phyloP scores from a whole-genome alignment of 306 rosid genomes.

The Urtica urens region DNA sequence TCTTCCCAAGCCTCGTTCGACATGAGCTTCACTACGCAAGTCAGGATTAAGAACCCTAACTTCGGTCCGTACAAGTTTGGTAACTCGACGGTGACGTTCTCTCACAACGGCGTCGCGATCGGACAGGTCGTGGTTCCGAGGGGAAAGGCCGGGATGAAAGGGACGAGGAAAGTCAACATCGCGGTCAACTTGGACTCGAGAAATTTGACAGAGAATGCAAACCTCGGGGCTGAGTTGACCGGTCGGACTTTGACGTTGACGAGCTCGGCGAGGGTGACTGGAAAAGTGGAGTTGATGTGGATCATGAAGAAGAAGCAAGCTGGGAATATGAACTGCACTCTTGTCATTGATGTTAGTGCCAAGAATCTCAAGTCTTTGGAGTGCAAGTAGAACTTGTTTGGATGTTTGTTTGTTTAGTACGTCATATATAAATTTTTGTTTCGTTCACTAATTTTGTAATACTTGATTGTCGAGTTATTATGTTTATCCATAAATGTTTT shows the following conservation, averaged over 20 bases:
- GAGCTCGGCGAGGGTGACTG: slow-evolving; percentile 15
- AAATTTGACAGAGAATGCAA: neutral
- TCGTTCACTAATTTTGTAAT: no score
- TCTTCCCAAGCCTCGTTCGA: slow-evolving; percentile 8
- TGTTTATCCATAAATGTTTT: no score
- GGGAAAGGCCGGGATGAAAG: slow-evolving; percentile 12
- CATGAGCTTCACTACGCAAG: slow-evolving; percentile 13
- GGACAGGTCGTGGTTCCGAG: slow-evolving; percentile 11
- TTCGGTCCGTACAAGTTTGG: slow-evolving; percentile 20
- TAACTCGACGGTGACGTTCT: slow-evolving; percentile 5
- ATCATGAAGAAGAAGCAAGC: slow-evolving; percentile 20
- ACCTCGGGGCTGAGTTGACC: slow-evolving; percentile 14
- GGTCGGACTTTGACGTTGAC: slow-evolving; percentile 9
- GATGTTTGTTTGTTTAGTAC: no score
- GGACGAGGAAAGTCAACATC: slow-evolving; percentile 18
- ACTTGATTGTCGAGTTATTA: no score
- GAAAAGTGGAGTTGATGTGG: slow-evolving; percentile 16
- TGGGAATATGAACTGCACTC: slow-evolving; percentile 17
- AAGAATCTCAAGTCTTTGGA: neutral
- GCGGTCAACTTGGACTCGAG: slow-evolving; percentile 11
- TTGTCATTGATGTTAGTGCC: slow-evolving; percentile 10
- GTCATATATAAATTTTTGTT: no score
- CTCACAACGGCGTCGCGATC: slow-evolving; percentile 10
- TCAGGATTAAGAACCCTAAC: slow-evolving; percentile 18
- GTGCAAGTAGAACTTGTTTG: no score